Evolutionary conservation across 768 basidiomycete species (phyloP), one percentile per base, ranked within the genome.

Genomic region (Cystobasidiopsis lactophilus): DNA sequence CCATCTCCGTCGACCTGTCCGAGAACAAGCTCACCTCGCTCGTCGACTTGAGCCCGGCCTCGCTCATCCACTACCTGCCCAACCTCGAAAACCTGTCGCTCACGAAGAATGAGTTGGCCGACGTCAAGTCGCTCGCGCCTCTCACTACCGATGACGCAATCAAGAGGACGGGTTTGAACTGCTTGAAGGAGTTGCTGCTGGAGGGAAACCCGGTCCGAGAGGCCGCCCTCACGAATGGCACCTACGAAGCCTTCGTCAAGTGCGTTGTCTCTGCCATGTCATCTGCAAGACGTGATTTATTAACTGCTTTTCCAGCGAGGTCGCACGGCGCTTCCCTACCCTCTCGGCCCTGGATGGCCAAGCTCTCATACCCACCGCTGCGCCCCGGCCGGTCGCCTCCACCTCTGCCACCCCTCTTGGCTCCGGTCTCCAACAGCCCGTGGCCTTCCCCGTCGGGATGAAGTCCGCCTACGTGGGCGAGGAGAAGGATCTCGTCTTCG

Each of bases 291-390:
- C n/a, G n/a, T n/a, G n/a, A n/a, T n/a, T n/a, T n/a, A n/a, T n/a
- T n/a, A n/a, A n/a, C n/a, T n/a, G n/a, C n/a, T 37, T 18, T 21
- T 18, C 29, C 63, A 88, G 88, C 58, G 82, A 88, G 57, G 73
- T 91, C 53, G 72, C 76, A 13, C 74, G 80, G 40, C 78, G 83
- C 40, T 88, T 95, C 63, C 73, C 82, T 1, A 75, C 82, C 29
- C 66, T 96, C 38, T 75, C 78, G 52, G 80, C 89, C 55, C 72
- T 95, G 52, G 91, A 96, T 64, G 75, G 78, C 57, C 78, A 81
- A 63, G 73, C 82, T 5, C 76, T 95, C 45, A 72, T 61, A 50
- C 58, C 52, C 14, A 59, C 61, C 51, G 57, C 59, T 13, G 39
- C 46, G 5, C 55, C 70, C 3, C 72, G 79, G 63, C 85, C 91